Evolutionary conservation across 2,329 filamentous ascomycete genomes (phyloP), one percentile per base, ranked within the genome.

Genomic region (Teratosphaeria zuluensis): DNA sequence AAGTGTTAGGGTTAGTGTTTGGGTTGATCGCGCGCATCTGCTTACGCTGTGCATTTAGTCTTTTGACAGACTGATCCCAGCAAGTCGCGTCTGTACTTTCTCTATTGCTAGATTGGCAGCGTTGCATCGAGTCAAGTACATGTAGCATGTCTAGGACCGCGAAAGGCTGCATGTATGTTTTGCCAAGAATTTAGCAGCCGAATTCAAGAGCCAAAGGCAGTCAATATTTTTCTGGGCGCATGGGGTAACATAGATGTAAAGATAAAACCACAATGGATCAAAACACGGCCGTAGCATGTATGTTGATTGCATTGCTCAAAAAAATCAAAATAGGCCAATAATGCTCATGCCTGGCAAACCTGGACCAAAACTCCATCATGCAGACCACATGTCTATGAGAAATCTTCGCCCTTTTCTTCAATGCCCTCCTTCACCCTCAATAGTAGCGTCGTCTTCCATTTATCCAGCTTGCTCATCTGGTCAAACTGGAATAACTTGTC

Each of bases 361-460:
- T 48, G 16, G 19, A 48, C 8, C n/a, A 48, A 48, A 48, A 8
- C 9, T 8, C n/a, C 6, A 48, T 48, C 42, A 8, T 48, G 42
- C 42, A 21, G n/a, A 21, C n/a, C 42, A 11, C 42, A 48, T n/a
- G 52, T 53, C 60, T 75, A 88, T 62, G 85, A 86, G 68, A 88
- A 88, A 68, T 88, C 85, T 64, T 88, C 85, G 48, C 79, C 83
- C 63, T 80, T 78, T 70, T 84, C 81, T 76, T 92, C 87, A 67
- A 96, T 95, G 57, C 80, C 80, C 68, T 86, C 86, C 85, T 96
- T 96, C 69, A 96, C 82, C 66, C 85, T 83, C 69, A 95, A 77
- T 63, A 96, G 75, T 59, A 96, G 78, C 33, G 87, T 89, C 55
- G 89, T 96, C 87, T 96, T 96, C 92, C 92, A 97, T 78, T 92